Base-by-base conservation (phyloP, 2,329 filamentous ascomycete genomes). In the Cryphonectria naterciae region DNA sequence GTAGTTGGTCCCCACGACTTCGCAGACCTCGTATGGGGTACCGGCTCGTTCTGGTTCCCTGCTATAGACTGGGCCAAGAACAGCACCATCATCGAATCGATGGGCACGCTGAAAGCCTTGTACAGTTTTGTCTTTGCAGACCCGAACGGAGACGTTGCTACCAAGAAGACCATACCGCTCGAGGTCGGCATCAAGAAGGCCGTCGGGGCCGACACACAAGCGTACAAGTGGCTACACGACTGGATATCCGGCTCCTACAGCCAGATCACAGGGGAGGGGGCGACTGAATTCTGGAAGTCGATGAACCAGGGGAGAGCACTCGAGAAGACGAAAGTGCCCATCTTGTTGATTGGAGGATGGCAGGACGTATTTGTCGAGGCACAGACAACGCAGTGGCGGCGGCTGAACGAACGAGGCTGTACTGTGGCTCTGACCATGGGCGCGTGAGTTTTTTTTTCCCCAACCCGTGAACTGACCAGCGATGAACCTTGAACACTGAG, bases 1-100 rank as follows among this genome's bases (percentile, higher is more conserved):
- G 17, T 63, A 2, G 54, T 67, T 25, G 71, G 67, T 0, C 68
- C 71, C 19, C 69, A 76, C 39, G 72, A 75, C 60, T 68, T 71
- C n/a, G 13, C 43, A 28, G 25, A 61, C 8, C 22, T 70, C n/a
- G 17, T 70, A 1, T 76, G 75, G 74, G 73, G 70, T 0, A 75
- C 65, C 4, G 74, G 74, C 4, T 61, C 74, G 7, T 61, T 73
- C 2, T 68, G 71, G 67, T 66, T 72, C 1, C 35, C 71, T 0
- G 28, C 8, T 1, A 39, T 72, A 17, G 71, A 72, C 37, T 72
- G 71, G 71, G 68, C 62, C 1, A 3, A 39, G 22, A 28, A 41
- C 17, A 61, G 41, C 37, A 41, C 67, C 17, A 35, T 15, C 2
- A 65, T 46, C 15, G 68, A 67, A 17, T 39, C 61, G 17, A 46